Evolutionary conservation across 2,329 filamentous ascomycete genomes (phyloP).

Genomic region (Scedosporium boydii): DNA sequence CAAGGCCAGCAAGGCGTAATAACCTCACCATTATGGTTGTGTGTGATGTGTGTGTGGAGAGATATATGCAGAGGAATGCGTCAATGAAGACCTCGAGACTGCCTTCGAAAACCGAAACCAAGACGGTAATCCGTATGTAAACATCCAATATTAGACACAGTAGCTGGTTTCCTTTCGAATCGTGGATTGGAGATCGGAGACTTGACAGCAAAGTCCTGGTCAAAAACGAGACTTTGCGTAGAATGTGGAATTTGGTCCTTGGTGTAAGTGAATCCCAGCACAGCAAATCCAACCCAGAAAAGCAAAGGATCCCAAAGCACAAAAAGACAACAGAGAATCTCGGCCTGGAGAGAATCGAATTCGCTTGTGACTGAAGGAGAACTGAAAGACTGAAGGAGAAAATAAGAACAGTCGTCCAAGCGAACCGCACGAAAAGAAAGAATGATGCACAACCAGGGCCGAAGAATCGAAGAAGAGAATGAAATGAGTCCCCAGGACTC

Average conservation of each 20-base stretch:
- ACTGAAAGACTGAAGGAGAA: neutral
- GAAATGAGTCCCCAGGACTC: neutral
- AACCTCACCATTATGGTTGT: constrained; percentile 8
- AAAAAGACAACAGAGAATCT: neutral
- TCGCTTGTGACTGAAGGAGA: neutral
- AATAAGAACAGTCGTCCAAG: neutral
- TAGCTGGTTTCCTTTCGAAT: neutral
- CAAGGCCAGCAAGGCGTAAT: constrained; percentile 6
- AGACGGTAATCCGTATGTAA: neutral
- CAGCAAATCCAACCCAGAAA: neutral
- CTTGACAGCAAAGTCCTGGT: neutral
- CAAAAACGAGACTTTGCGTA: too few relatives aligned
- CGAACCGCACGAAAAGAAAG: neutral
- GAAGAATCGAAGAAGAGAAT: neutral
- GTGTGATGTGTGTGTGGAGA: neutral
- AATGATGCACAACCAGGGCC: neutral
- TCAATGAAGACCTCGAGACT: neutral
- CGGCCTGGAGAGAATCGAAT: neutral
- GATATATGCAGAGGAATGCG: neutral
- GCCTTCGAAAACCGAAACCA: neutral
- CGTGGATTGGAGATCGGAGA: neutral
- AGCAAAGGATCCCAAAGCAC: neutral
- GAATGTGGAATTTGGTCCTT: neutral
- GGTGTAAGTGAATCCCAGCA: neutral
- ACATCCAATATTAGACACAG: neutral